Base-by-base conservation (phyloP, 192 early-diverging fungal genomes). In the Anaeromyces robustus region DNA sequence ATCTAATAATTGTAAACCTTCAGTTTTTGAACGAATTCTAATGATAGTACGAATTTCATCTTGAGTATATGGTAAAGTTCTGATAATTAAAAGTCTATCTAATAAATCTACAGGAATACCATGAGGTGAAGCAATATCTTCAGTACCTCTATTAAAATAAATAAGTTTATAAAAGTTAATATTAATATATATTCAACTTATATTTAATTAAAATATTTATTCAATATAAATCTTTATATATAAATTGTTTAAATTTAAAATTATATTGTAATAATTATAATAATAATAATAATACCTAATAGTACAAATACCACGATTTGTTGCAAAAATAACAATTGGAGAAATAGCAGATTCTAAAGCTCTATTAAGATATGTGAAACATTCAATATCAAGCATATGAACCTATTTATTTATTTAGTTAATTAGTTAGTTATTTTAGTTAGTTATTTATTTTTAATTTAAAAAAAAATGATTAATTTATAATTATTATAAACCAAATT, bases 341-440 rank as follows among this genome's bases (percentile, higher is more conserved):
- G 95, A 94, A 32, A 99, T 89, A 34, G 94, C 90, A 2, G 95
- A 96, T 86, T 99, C 98, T 29, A 99, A 88, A 30, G 98, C 98
- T 43, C 97, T 95, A 89, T 98, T 99, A 80, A 99, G 88, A 83
- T 97, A 99, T 3, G 98, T 98, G 84, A 99, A 99, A 88, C 96
- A 99, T 85, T 99, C 98, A 83, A 99, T 96, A 86, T 99, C 98
- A 29, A 99, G 90, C 95, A 99, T 98, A 84, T 99, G 98, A 22
- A 98, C 97, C 92, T 93, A 84, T 28, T 18, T 1, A 22, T 41
- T 12, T 41, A n/a, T 28, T 28, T 77, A 77, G 37, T 32, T 39
- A n/a, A n/a, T n/a, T n/a, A n/a, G n/a, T n/a, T n/a, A n/a, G n/a
- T n/a, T n/a, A n/a, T n/a, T n/a, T n/a, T n/a, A n/a, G n/a, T n/a